These are phyloP conservation scores for Colletotrichum scovillei DNA, from an alignment of 2,329 filamentous ascomycete genomes.

Conservation along the genomic window DNA sequence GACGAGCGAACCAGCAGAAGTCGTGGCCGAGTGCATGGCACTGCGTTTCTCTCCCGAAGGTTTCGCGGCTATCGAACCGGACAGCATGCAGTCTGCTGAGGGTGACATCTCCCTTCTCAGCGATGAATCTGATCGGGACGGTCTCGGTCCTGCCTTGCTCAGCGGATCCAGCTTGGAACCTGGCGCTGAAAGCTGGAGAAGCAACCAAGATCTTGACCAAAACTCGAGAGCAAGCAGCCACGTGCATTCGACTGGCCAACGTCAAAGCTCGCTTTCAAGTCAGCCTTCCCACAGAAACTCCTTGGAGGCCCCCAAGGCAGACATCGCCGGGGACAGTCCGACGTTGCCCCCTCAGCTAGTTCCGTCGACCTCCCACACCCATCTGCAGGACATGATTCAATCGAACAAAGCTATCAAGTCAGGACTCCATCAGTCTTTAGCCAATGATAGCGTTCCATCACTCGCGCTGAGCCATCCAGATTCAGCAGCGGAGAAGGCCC, in stretches of 20 bases:
- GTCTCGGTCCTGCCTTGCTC: conserved; percentile 52
- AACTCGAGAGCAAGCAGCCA: conserved; percentile 54
- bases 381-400: conserved; percentile 70
- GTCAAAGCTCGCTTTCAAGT: conserved; percentile 63
- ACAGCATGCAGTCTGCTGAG: conserved; percentile 36
- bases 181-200: conserved; percentile 61
- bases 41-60: conserved; percentile 59
- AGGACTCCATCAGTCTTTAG: conserved; percentile 63
- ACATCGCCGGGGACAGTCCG: conserved; percentile 68
- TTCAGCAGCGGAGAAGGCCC: conserved; percentile 52
- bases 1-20: conserved; percentile 82
- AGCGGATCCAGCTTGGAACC: conserved; percentile 47
- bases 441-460: conserved; percentile 69
- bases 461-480: conserved; percentile 64
- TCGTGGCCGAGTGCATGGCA: conserved; percentile 82
- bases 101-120: conserved; percentile 37
- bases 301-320: conserved; percentile 40
- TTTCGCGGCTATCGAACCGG: conserved; percentile 32
- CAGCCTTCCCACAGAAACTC: conserved; percentile 61
- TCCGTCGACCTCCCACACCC: conserved; percentile 62
- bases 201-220: conserved; percentile 62
- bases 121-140: conserved; percentile 47
- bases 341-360: conserved; percentile 64
- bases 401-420: conserved; percentile 70
- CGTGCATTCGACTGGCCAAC: conserved; percentile 50